Evolutionary conservation across 257 asterid genomes (phyloP).

Genomic region (Solanum medicagineum): DNA sequence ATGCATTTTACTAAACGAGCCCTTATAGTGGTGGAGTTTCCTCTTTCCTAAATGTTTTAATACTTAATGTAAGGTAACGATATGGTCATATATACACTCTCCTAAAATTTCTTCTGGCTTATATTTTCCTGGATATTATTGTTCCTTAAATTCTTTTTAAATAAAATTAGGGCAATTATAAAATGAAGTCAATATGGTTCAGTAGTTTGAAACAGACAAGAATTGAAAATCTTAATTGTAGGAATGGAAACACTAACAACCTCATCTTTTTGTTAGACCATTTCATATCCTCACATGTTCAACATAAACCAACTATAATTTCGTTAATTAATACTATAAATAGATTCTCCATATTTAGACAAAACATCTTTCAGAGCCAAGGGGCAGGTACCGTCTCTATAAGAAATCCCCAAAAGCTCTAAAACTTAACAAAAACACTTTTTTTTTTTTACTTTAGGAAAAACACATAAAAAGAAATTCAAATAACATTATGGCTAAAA

Average conservation of each 20-base stretch:
- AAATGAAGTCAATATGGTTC: not conserved
- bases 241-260: not conserved
- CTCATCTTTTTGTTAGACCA: not conserved
- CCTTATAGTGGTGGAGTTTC: no score
- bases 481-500: conserved; percentile 6
- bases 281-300: not conserved
- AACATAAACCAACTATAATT: not conserved
- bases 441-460: not conserved
- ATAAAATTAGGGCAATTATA: not conserved
- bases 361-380: not conserved
- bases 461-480: not conserved
- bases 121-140: not conserved
- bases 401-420: not conserved
- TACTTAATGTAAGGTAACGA: not conserved
- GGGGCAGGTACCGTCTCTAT: not conserved
- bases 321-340: not conserved
- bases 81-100: no score
- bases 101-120: no score
- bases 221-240: not conserved
- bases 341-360: not conserved
- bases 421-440: not conserved
- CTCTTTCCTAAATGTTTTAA: no score
- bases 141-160: not conserved
- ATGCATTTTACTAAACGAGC: no score
- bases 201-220: not conserved